Evolutionary conservation across 108 stramenopile genomes (phyloP).

Genomic region (Fistulifera pelliculosa): DNA sequence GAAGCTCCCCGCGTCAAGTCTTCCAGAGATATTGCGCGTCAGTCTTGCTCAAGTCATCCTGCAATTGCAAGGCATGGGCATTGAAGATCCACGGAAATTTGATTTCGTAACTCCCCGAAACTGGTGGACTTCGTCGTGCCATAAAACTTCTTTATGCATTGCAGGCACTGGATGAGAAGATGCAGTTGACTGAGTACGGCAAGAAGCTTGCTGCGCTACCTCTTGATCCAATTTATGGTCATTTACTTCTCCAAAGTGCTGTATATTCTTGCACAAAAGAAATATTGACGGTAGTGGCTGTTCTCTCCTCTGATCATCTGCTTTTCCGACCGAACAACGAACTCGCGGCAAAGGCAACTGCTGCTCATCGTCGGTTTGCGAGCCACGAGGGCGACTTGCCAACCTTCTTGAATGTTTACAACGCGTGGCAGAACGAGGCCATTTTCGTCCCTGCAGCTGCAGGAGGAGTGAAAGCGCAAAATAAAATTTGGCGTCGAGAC

Average conservation of each 20-base stretch:
- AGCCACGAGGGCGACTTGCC: slow-evolving; percentile 92
- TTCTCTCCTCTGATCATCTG: slow-evolving; percentile 91
- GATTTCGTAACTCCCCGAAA: slow-evolving; percentile 75
- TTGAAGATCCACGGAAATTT: slow-evolving; percentile 75
- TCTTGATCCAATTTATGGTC: slow-evolving; percentile 64
- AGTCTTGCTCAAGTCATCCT: slow-evolving; percentile 83
- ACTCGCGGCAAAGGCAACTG: slow-evolving; percentile 58
- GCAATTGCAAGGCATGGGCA: slow-evolving; percentile 90
- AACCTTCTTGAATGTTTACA: slow-evolving; percentile 86
- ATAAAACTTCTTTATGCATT: slow-evolving; percentile 50
- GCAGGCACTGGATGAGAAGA: slow-evolving; percentile 49
- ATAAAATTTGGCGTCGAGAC: slow-evolving; percentile 17
- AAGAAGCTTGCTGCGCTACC: slow-evolving; percentile 71
- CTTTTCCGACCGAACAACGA: slow-evolving; percentile 86
- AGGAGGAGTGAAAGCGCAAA: slow-evolving; percentile 1
- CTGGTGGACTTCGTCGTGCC: slow-evolving; percentile 42
- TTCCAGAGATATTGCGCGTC: slow-evolving; percentile 87
- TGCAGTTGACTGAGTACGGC: slow-evolving; percentile 67
- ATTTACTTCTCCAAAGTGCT: slow-evolving; percentile 57
- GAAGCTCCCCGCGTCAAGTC: slow-evolving; percentile 36
- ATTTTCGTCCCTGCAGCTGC: slow-evolving; percentile 29
- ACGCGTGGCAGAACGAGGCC: slow-evolving; percentile 81
- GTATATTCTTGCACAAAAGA: slow-evolving; percentile 80
- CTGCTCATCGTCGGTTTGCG: slow-evolving; percentile 64
- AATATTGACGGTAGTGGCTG: slow-evolving; percentile 88